Evolutionary conservation across 257 asterid genomes (phyloP), one percentile per base, ranked within the genome.

Genomic region (Osmanthus fragrans): DNA sequence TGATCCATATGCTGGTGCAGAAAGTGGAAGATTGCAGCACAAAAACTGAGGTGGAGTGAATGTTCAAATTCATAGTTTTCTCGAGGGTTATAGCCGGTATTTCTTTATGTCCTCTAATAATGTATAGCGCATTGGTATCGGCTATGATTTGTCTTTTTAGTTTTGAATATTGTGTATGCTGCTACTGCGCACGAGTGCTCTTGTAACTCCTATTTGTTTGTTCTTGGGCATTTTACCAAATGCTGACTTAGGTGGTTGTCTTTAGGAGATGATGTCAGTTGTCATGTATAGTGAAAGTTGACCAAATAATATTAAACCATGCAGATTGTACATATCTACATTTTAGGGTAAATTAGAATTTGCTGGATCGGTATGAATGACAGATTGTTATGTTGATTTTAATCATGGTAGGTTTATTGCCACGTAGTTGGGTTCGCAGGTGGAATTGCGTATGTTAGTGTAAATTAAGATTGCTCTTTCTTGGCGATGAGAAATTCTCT

Each of bases 1-100:
- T 15, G 97, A 94, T 84, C 98, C 98, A 5, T 91, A 84, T 73
- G 98, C 98, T 54, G 97, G 98, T 27, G 84, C 98, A 0, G 97
- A 94, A 83, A 94, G 98, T 51, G 97, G 97, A 81, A 88, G 96
- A 80, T 7, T 94, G 84, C 97, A 94, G 83, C 97, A 94, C 88
- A 94, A 91, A 84, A 94, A 94, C 88, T 94, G 91, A 94, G 86
- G 82, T 79, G 66, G 25, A 67, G 30, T 37, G 77, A 15, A 30
- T 1, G 60, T 66, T 42, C 47, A 51, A 60, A 64, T 67, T 79
- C 71, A 72, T 34, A 27, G 18, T 21, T 8, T 54, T 56, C 36
- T 33, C 29, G 11, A 0, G 21, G 27, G 37, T 25, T 33, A 12
- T 30, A 79, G 25, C 54, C 63, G 30, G 70, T 60, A 73, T 60